These are phyloP conservation scores for Gomphus bonarii DNA, from an alignment of 1,284 basidiomycete species.

Conservation along the genomic window DNA sequence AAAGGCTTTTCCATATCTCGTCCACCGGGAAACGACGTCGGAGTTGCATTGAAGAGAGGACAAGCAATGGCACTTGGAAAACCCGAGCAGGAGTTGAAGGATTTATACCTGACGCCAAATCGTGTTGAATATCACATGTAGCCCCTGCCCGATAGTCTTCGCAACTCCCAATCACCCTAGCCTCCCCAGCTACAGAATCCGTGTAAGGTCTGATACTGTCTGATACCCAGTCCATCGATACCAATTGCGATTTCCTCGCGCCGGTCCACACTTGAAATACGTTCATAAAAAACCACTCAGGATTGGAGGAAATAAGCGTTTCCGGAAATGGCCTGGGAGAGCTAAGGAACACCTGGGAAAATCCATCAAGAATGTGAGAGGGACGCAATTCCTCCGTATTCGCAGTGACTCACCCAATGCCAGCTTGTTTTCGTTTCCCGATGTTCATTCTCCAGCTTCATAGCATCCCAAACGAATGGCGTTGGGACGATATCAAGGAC, in stretches of 20 bases:
- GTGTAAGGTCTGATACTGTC: slow-evolving; percentile 17
- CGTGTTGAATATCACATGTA: slow-evolving; percentile 16
- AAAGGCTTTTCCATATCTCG: slow-evolving; percentile 17
- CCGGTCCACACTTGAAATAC: slow-evolving; percentile 17
- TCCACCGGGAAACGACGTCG: slow-evolving; percentile 17
- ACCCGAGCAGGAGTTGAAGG: slow-evolving; percentile 11
- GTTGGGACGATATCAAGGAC: slow-evolving; percentile 22
- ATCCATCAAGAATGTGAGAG: neutral
- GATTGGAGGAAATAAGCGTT: slow-evolving; percentile 16
- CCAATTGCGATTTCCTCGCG: slow-evolving; percentile 3
- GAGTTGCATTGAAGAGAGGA: slow-evolving; percentile 17
- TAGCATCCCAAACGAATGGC: slow-evolving; percentile 17
- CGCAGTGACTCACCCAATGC: slow-evolving; percentile 16
- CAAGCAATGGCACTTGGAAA: slow-evolving; percentile 16
- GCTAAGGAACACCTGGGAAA: slow-evolving; percentile 18
- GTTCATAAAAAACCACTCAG: slow-evolving; percentile 16
- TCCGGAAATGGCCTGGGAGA: slow-evolving; percentile 20
- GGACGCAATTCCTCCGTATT: neutral
- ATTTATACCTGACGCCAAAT: slow-evolving; percentile 15
- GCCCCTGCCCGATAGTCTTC: slow-evolving; percentile 21
- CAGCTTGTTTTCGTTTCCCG: slow-evolving; percentile 17
- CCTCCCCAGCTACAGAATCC: slow-evolving; percentile 13
- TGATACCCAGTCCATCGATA: slow-evolving; percentile 13
- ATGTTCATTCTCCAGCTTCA: slow-evolving; percentile 16
- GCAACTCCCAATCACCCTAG: slow-evolving; percentile 16